Evolutionary conservation across 2,329 filamentous ascomycete species (phyloP).

Genomic region (Penicillium frequentans): DNA sequence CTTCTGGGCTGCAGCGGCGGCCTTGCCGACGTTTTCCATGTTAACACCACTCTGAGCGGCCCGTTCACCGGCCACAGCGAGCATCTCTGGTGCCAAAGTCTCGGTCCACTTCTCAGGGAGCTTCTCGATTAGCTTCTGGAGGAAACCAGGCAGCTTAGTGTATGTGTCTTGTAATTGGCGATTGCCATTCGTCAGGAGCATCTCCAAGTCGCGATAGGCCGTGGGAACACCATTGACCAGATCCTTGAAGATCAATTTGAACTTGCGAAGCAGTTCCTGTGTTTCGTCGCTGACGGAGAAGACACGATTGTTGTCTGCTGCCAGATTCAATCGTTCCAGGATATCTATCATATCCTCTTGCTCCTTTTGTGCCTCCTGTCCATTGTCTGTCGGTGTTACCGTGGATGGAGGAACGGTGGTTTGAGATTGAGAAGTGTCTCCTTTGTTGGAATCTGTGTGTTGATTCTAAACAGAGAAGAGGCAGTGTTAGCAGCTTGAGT

Average conservation of each 20-base stretch:
- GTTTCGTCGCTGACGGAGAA: constrained; percentile 84
- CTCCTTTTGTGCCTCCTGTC: constrained; percentile 54
- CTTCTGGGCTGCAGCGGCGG: constrained; percentile 62
- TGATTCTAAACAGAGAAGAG: constrained; percentile 6
- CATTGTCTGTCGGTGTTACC: constrained; percentile 24
- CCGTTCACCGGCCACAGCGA: constrained; percentile 76
- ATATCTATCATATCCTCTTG: constrained; percentile 73
- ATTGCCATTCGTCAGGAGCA: constrained; percentile 63
- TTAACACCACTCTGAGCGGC: constrained; percentile 59
- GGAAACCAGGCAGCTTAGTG: constrained; percentile 68
- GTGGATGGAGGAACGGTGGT: neutral
- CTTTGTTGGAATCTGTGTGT: neutral
- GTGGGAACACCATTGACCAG: constrained; percentile 90
- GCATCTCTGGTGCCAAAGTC: constrained; percentile 74
- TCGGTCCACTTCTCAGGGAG: constrained; percentile 79
- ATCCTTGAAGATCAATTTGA: constrained; percentile 89
- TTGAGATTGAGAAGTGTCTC: constrained; percentile 1
- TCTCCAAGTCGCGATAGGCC: constrained; percentile 85
- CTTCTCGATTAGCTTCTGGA: constrained; percentile 83
- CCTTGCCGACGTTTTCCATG: constrained; percentile 51
- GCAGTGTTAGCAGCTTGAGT: neutral
- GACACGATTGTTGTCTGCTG: constrained; percentile 79
- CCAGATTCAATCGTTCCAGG: constrained; percentile 80
- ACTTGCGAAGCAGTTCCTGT: constrained; percentile 75
- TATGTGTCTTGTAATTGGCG: constrained; percentile 65